Evolutionary conservation across 768 basidiomycete genomes (phyloP), one percentile per base, ranked within the genome.

Genomic region (Punctularia strigosozonata): DNA sequence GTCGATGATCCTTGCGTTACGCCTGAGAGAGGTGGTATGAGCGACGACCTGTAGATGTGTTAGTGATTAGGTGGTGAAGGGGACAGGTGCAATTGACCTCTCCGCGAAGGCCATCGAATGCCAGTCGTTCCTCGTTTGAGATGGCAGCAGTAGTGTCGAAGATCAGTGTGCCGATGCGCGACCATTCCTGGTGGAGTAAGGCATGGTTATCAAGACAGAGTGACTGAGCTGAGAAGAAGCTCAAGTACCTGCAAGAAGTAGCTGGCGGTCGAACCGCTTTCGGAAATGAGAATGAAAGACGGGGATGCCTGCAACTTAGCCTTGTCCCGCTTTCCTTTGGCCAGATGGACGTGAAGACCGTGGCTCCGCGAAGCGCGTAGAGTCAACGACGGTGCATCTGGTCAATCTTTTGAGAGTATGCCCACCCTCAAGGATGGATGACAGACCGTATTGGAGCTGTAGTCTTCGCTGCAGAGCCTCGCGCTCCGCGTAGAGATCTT

Each of bases 1-100:
- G 52, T 92, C 88, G 26, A 91, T 59, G 32, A 90, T 66, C 20
- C 74, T 70, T 4, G 85, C 77, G 51, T 91, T 94, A 21, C 68
- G 66, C 45, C 80, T 69, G n/a, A 97, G 59, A 18, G 62, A 60
- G 4, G 57, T 44, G 8, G 76, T 66, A 44, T 73, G 63, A 12
- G 59, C 61, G 42, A 68, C 80, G 34, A 91, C 78, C 88, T 90
- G 44, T 17, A 26, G 19, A 36, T 37, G 22, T 21, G 26, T 10
- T 31, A 44, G 31, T 17, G 36, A 20, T 25, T 18, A 23, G 33
- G 25, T 35, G 6, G 24, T 40, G 4, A 19, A 13, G 21, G 25
- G 15, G 25, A 25, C 18, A 26, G 42, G 36, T 25, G 39, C 33
- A 21, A 36, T 57, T 40, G 40, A 80, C 89, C 61, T 87, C 79